phyloP scores from a whole-genome alignment of 2,329 filamentous ascomycete genomes.

The Pyricularia sp. region DNA sequence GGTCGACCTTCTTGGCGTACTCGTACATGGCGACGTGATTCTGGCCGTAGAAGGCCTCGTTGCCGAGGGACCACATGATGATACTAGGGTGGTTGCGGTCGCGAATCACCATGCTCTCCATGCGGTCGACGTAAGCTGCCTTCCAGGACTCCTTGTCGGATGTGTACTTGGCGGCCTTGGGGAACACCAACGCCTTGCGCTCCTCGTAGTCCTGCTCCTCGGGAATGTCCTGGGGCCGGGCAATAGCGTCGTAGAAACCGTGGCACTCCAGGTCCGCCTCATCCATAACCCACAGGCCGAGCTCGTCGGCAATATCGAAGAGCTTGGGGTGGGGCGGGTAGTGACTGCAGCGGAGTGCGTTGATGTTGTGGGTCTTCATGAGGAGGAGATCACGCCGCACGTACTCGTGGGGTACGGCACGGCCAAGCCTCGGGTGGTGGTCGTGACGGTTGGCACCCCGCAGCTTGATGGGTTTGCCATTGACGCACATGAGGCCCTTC shows the following conservation, averaged over 20 bases:
- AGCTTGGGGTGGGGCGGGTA: conserved; percentile 53
- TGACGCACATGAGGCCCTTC: conserved; percentile 51
- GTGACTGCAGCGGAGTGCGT: conserved; percentile 60
- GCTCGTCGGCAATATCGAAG: conserved; percentile 52
- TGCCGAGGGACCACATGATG: conserved; percentile 65
- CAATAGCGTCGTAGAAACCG: conserved; percentile 40
- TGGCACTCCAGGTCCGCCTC: conserved; percentile 44
- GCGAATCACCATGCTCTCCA: conserved; percentile 52
- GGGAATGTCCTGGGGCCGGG: conserved; percentile 40
- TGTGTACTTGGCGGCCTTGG: conserved; percentile 45
- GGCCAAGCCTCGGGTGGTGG: conserved; percentile 55
- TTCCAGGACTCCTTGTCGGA: conserved; percentile 53
- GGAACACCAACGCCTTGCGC: conserved; percentile 46
- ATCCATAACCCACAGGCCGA: conserved; percentile 53
- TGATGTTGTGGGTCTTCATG: conserved; percentile 66
- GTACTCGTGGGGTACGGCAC: conserved; percentile 53
- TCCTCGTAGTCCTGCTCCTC: conserved; percentile 51
- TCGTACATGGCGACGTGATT: conserved; percentile 62
- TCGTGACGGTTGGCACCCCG: conserved; percentile 62
- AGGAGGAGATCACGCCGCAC: conserved; percentile 51
- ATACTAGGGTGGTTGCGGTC: conserved; percentile 65
- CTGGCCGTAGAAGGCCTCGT: conserved; percentile 62
- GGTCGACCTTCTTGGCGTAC: conserved; percentile 48
- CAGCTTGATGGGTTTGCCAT: conserved; percentile 50
- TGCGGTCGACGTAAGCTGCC: conserved; percentile 58